These are phyloP conservation scores for Ogataea methanolica DNA, from an alignment of 805 yeast genomes.

Conservation along the genomic window DNA sequence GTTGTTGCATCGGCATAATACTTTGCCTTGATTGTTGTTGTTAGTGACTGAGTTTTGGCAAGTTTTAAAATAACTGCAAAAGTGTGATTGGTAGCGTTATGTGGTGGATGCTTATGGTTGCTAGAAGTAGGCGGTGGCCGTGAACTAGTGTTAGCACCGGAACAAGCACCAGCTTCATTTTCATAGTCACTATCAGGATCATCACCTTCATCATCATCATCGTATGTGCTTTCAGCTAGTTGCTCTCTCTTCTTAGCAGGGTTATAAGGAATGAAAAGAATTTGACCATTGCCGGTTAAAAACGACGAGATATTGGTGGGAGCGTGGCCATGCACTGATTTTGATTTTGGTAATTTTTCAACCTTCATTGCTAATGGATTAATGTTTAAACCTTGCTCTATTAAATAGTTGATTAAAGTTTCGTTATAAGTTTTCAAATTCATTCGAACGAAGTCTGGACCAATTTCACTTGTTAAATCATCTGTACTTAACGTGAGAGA, in stretches of 20 bases:
- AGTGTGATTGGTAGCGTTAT: constrained; percentile 38
- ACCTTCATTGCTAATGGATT: constrained; percentile 23
- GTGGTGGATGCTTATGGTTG: constrained; percentile 10
- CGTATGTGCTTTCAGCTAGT: constrained; percentile 12
- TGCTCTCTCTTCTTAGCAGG: constrained; percentile 27
- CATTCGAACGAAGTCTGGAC: constrained; percentile 14
- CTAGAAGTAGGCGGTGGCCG: background rate
- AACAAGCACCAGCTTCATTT: constrained; percentile 4
- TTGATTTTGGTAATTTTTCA: constrained; percentile 7
- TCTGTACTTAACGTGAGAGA: constrained; percentile 20
- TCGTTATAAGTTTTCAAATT: constrained; percentile 25
- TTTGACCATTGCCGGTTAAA: constrained; percentile 30
- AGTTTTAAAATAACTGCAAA: constrained; percentile 48
- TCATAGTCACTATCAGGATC: constrained; percentile 21
- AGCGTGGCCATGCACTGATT: background rate
- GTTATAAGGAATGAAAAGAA: constrained; percentile 30
- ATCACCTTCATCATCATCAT: constrained; percentile 21
- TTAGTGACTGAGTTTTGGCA: constrained; percentile 34
- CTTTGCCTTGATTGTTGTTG: constrained; percentile 34
- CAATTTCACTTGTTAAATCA: constrained; percentile 21
- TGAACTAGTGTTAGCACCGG: background rate
- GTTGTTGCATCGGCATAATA: constrained; percentile 40
- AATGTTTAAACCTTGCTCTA: constrained; percentile 26
- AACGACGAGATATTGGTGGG: constrained; percentile 19
- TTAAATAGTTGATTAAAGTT: constrained; percentile 18